Percentiles rank a stretch among this genome's conserved stretches.
Conservation (phyloP, 495 filamentous ascomycete species). For the Glonium stellatum region DNA sequence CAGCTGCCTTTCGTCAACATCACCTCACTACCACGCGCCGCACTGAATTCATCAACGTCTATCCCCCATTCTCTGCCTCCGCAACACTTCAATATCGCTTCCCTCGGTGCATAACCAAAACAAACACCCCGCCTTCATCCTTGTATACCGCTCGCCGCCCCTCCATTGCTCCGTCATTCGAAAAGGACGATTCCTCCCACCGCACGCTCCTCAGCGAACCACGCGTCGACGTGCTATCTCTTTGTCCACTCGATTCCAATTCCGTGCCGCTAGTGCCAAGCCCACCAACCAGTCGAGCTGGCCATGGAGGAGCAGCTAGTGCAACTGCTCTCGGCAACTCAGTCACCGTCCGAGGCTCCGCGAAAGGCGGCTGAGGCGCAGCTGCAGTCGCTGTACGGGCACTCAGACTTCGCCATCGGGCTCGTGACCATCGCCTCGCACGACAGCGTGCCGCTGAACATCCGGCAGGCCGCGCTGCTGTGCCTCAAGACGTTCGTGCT, state of each 20-base stretch:
- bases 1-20: background rate
- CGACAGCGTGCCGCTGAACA: slow-evolving; percentile 56
- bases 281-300: background rate
- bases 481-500: slow-evolving; percentile 75
- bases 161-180: background rate
- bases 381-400: slow-evolving; percentile 57
- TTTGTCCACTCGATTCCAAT: slow-evolving; percentile 1
- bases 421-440: slow-evolving; percentile 74
- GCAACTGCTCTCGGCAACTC: slow-evolving; percentile 71
- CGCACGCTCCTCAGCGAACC: background rate
- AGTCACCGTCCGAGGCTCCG: slow-evolving; percentile 58
- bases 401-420: slow-evolving; percentile 65
- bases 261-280: background rate
- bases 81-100: background rate
- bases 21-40: background rate
- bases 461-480: slow-evolving; percentile 77
- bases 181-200: background rate
- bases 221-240: background rate
- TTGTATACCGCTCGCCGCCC: background rate
- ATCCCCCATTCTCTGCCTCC: background rate
- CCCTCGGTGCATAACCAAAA: background rate
- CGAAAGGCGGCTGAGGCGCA: slow-evolving; percentile 75
- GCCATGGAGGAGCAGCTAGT: slow-evolving; percentile 80
- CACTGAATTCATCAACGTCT: background rate
- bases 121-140: background rate